Conservation (phyloP, 1,284 basidiomycete species). For the Fereydounia khargensis region DNA sequence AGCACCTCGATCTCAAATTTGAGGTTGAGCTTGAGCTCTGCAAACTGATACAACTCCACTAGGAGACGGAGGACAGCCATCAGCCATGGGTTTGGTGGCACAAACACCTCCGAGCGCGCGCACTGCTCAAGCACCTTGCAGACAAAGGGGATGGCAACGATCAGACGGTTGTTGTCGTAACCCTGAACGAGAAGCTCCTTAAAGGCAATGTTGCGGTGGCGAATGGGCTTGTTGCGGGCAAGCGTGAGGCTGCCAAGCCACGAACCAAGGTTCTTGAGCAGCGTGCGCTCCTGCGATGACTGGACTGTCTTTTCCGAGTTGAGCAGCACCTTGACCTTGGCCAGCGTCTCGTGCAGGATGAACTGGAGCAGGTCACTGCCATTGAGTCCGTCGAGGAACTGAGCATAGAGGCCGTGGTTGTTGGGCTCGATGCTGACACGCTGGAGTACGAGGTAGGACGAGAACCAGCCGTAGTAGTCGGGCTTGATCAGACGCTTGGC, state of each 20-base stretch:
- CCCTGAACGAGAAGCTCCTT: slow-evolving; percentile 95
- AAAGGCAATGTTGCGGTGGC: slow-evolving; percentile 88
- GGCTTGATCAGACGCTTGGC: slow-evolving; percentile 40
- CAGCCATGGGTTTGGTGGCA: slow-evolving; percentile 95
- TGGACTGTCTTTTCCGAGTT: slow-evolving; percentile 89
- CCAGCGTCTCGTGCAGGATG: slow-evolving; percentile 86
- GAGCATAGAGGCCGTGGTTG: slow-evolving; percentile 91
- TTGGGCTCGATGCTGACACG: slow-evolving; percentile 95
- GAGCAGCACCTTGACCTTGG: slow-evolving; percentile 75
- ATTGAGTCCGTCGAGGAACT: slow-evolving; percentile 78
- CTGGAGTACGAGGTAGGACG: slow-evolving; percentile 93
- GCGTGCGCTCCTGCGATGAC: slow-evolving; percentile 75
- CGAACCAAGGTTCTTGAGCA: slow-evolving; percentile 88
- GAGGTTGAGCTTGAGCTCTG: slow-evolving; percentile 91
- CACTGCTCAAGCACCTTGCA: slow-evolving; percentile 95
- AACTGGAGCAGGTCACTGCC: slow-evolving; percentile 58
- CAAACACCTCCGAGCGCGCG: slow-evolving; percentile 84
- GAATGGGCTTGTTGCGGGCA: slow-evolving; percentile 86
- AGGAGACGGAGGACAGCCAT: slow-evolving; percentile 90
- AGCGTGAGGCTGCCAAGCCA: slow-evolving; percentile 95
- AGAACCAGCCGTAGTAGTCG: slow-evolving; percentile 73
- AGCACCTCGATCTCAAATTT: slow-evolving; percentile 99
- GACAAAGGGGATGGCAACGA: slow-evolving; percentile 95
- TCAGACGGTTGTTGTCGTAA: slow-evolving; percentile 84
- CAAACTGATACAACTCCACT: slow-evolving; percentile 93